Evolutionary conservation across 169 alveolate species (phyloP).

Genomic region (Cryptosporidium viatorum): DNA sequence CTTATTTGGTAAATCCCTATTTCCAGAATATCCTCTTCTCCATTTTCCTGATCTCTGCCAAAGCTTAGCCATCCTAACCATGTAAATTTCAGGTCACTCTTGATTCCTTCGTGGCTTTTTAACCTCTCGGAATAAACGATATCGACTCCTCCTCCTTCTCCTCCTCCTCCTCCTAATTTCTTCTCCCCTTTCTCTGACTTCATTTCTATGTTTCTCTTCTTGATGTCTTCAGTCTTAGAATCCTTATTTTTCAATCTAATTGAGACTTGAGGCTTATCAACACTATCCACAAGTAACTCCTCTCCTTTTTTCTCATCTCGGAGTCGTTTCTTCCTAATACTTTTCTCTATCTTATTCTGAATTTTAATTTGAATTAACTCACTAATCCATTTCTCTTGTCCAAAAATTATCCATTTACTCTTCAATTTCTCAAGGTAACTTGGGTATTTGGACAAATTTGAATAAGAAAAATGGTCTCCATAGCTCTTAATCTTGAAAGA

Average conservation of each 20-base stretch:
- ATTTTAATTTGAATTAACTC: not conserved
- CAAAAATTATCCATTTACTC: constrained; percentile 19
- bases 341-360: not conserved
- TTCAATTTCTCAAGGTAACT: not conserved
- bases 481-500: constrained; percentile 8
- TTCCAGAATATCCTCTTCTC: not conserved
- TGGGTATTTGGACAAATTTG: constrained; percentile 21
- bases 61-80: constrained; percentile 71
- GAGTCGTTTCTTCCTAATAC: not conserved
- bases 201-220: not conserved
- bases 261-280: too few species aligned
- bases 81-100: constrained; percentile 1
- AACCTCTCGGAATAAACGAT: not conserved
- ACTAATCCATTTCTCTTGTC: constrained; percentile 9
- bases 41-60: not conserved
- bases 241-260: too few species aligned
- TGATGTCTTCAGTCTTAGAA: not conserved
- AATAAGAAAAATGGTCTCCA: not conserved
- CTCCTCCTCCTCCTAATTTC: not conserved
- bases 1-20: constrained; percentile 51
- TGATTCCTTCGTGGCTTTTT: not conserved
- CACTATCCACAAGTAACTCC: too few species aligned
- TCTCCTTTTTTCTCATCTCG: not conserved
- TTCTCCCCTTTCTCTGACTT: not conserved
- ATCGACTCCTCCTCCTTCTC: not conserved